Base-by-base conservation (phyloP, 106 monocot species). In the Platanthera guangdongensis region DNA sequence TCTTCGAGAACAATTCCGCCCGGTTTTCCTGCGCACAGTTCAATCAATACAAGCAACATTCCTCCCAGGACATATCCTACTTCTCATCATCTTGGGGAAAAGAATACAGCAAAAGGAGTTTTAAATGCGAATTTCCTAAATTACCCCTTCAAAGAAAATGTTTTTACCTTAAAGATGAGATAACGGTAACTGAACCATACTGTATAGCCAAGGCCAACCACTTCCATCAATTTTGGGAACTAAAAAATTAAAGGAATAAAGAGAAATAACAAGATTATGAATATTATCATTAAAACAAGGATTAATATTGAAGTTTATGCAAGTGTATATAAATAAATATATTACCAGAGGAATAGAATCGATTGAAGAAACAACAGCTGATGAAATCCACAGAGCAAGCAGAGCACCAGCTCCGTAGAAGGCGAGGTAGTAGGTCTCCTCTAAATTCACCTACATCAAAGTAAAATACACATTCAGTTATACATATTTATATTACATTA, bases 201-300 rank as follows among this genome's bases (percentile, higher is more conserved):
- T 45, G 88, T 87, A 85, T 77, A 94, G 68, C 81, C 87, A 50
- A 94, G 80, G 50, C 94, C 94, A 51, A 91, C 80, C 65, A 94
- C 32, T 87, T 94, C 94, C 87, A 94, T 76, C 78, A 91, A 21
- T 73, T 94, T 86, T 54, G 94, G 88, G 52, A 94, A 64, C 94
- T 94, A 80, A 9, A 52, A 10, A 1, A 15, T 30, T 57, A 8
- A 5, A 47, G 21, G 50, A 12, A 19, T 47, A 47, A 25, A 52
- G 2, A 7, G 32, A 32, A 25, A 65, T 25, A 65, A 9, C 32
- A 10, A 13, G 39, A 4, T 65, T 65, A 30, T 30, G 9, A 65
- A 65, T 19, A 39, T 39, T 39, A 39, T 39, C 39, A 32, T 30
- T 65, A 14, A 14, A 76, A 30, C 13, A 50, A 51, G 7, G 7